Base-by-base conservation (phyloP, 495 filamentous ascomycete species). In the Xylaria sp. region DNA sequence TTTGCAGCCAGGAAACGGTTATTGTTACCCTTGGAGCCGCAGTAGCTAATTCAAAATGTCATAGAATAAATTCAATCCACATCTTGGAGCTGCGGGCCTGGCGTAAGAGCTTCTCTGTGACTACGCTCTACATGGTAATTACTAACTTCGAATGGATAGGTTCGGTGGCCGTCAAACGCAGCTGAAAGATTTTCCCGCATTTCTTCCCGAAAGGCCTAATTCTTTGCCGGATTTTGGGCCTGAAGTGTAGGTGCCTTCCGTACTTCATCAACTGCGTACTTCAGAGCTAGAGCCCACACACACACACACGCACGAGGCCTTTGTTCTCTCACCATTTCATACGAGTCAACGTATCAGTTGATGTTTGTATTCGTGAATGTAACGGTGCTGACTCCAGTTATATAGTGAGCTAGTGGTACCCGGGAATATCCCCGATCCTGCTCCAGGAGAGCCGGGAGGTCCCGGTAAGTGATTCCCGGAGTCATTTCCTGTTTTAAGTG, bases 391-490 rank as follows among this genome's bases (percentile, higher is more conserved):
- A 53, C 31, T 59, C 15, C 21, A 21, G 31, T 33, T 37, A n/a
- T 26, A 31, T 26, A 53, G 15, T 53, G 35, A 8, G 35, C 35
- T n/a, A 37, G 31, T 53, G 43, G 17, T 1, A 43, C 11, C 5
- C 8, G 40, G 40, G 14, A 11, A 9, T 11, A 1, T 1, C 11
- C 40, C 12, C 17, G 1, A 14, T 19, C 33, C 33, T 4, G 21
- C 3, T 1, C 58, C 33, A 5, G 58, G 58, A 24, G 19, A 41
- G n/a, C 58, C 37, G 1, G 58, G 58, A 1, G 58, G 58, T 14
- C 58, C 58, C 37, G 50, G 50, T 53, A 26, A 24, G 48, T 48
- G 44, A n/a, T n/a, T n/a, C n/a, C n/a, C n/a, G n/a, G n/a, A n/a
- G n/a, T n/a, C n/a, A n/a, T n/a, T n/a, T n/a, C n/a, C n/a, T n/a